phyloP scores from a whole-genome alignment of 2,329 filamentous ascomycete species.

The Cadophora sp. region DNA sequence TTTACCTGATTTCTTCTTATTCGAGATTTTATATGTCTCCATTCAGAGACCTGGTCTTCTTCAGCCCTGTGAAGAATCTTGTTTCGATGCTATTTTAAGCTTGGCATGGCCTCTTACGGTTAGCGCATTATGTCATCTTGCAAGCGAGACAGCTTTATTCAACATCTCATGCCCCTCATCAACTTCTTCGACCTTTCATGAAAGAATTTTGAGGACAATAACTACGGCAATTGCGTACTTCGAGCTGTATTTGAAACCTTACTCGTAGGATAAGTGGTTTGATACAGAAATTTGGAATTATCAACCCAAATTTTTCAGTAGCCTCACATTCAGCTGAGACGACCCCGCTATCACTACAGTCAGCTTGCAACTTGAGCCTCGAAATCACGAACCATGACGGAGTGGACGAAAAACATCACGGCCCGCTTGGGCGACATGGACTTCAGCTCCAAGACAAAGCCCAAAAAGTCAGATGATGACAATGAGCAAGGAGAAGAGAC shows the following conservation, averaged over 20 bases:
- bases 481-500: slow-evolving; percentile 24
- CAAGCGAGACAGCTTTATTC: slow-evolving; percentile 17
- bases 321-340: not conserved
- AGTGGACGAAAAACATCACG: slow-evolving; percentile 20
- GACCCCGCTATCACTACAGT: not conserved
- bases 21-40: not conserved
- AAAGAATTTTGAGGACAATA: not conserved
- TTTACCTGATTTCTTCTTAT: not conserved
- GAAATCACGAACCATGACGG: not conserved
- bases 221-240: not conserved
- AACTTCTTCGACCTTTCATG: not conserved
- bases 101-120: not conserved
- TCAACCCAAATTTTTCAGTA: not conserved
- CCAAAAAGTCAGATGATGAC: slow-evolving; percentile 19
- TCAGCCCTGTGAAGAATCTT: not conserved
- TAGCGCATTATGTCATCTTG: slow-evolving; percentile 7
- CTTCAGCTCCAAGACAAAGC: slow-evolving; percentile 13
- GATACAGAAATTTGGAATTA: not conserved
- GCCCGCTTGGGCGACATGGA: slow-evolving; percentile 15
- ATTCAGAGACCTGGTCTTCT: not conserved
- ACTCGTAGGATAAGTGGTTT: too few species aligned
- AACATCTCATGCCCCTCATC: not conserved
- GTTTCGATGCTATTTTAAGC: slow-evolving; percentile 2
- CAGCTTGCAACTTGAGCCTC: not conserved
- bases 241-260: not conserved